A percentile compares a stretch with the other conserved stretches of the same genome.
Conservation (phyloP, 768 basidiomycete genomes). For the Candolleomyces aberdarensis region DNA sequence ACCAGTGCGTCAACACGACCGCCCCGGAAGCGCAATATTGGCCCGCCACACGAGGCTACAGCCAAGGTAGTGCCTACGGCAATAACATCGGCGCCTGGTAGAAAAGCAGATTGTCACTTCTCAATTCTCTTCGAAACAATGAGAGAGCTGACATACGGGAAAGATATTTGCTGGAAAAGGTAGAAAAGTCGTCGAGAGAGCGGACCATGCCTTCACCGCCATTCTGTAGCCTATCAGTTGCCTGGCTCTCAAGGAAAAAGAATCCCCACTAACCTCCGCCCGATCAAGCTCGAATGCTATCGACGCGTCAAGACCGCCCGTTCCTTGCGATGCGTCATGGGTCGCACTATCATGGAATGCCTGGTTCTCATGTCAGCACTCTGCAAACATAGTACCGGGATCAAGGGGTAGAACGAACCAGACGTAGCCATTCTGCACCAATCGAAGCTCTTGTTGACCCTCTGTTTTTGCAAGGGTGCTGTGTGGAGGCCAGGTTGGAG, state of each 20-base stretch:
- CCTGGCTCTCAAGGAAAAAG: not conserved
- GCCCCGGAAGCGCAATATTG: conserved; percentile 37
- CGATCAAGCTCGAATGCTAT: conserved; percentile 21
- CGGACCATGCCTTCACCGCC: conserved; percentile 35
- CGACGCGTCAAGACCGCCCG: conserved; percentile 26
- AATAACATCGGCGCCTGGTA: conserved; percentile 40
- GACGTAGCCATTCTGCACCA: conserved; percentile 17
- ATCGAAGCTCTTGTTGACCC: conserved; percentile 13
- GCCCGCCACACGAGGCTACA: conserved; percentile 42
- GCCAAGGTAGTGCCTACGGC: conserved; percentile 36
- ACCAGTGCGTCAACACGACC: conserved; percentile 39
- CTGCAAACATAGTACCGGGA: conserved; percentile 1
- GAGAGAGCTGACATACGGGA: conserved; percentile 29
- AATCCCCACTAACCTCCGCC: conserved; percentile 10
- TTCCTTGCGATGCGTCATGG: conserved; percentile 18
- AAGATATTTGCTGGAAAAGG: conserved; percentile 37
- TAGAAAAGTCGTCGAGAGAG: conserved; percentile 32
- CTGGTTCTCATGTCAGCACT: not conserved
- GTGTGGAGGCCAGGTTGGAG: conserved; percentile 16
- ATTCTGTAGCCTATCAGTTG: conserved; percentile 25
- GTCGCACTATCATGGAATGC: conserved; percentile 26
- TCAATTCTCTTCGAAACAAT: not conserved
- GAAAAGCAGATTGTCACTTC: not conserved
- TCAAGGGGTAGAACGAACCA: conserved; percentile 11
- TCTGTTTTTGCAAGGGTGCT: conserved; percentile 16